A percentile compares a stretch with the other conserved stretches of the same genome.
phyloP scores from a whole-genome alignment of 2,329 filamentous ascomycete species.

The Xylaria hypoxylon region DNA sequence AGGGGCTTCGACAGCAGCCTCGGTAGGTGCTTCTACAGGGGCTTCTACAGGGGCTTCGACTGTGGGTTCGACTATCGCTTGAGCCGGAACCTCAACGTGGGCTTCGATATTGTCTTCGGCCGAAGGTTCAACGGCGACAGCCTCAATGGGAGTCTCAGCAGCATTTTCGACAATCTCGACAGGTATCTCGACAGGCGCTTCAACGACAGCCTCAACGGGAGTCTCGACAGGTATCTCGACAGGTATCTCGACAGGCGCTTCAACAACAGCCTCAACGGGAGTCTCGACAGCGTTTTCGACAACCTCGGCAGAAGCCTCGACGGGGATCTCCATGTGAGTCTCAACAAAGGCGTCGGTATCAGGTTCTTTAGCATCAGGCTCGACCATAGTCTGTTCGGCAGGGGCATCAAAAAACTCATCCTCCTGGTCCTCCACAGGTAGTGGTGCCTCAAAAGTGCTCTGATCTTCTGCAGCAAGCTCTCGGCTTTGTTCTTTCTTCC shows the following conservation, averaged over 20 bases:
- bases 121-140: not conserved
- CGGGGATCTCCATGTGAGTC: not conserved
- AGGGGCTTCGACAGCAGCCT: not conserved
- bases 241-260: not conserved
- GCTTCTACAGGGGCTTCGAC: conserved; percentile 1
- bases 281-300: not conserved
- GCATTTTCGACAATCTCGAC: not conserved
- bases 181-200: not conserved
- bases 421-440: conserved; percentile 22
- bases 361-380: conserved; percentile 3
- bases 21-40: not conserved
- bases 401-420: conserved; percentile 35
- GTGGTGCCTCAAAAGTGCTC: conserved; percentile 8
- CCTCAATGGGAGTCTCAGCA: not conserved
- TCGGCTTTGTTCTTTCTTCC: conserved; percentile 28
- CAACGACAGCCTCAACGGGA: too few species aligned
- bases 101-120: not conserved
- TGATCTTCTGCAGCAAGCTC: not conserved
- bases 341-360: not conserved
- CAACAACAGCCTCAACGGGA: not conserved
- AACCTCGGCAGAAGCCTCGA: not conserved
- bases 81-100: too few species aligned
- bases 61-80: not conserved
- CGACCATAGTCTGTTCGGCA: conserved; percentile 3
- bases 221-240: not conserved